Percentiles rank a stretch among this genome's conserved stretches.
phyloP scores from a whole-genome alignment of 2,329 filamentous ascomycete genomes.

The Stachybotrys elegans region DNA sequence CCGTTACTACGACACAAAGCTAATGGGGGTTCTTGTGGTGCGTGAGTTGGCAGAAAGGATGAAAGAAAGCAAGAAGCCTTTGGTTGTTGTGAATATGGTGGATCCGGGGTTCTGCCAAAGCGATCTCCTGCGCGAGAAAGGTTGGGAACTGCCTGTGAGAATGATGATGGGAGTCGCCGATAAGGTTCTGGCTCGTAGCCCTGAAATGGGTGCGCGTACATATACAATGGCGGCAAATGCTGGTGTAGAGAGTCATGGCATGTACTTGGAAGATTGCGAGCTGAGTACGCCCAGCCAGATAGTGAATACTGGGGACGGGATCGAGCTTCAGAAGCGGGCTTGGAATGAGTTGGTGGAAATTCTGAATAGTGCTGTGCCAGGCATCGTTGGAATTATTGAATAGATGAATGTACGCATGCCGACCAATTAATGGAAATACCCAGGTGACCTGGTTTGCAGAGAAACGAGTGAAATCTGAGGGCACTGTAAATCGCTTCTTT shows the following conservation, averaged over 20 bases:
- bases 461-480: too few species aligned
- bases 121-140: constrained; percentile 32
- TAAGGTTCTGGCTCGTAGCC: constrained; percentile 24
- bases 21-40: constrained; percentile 10
- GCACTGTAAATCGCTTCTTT: too few species aligned
- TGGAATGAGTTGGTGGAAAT: constrained; percentile 37
- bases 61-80: constrained; percentile 8
- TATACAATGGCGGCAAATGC: constrained; percentile 27
- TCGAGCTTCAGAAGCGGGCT: constrained; percentile 26
- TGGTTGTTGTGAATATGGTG: constrained; percentile 42
- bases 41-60: constrained; percentile 1
- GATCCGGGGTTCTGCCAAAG: constrained; percentile 49
- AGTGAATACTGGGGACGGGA: constrained; percentile 32
- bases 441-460: too few species aligned
- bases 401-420: too few species aligned
- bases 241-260: constrained; percentile 36
- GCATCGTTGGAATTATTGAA: background rate
- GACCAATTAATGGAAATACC: too few species aligned
- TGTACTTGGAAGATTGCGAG: constrained; percentile 33
- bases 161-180: constrained; percentile 23
- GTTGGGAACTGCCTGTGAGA: constrained; percentile 1
- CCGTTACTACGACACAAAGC: constrained; percentile 20
- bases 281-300: constrained; percentile 25
- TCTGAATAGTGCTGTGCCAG: constrained; percentile 12
- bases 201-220: constrained; percentile 41